A percentile compares a stretch with the other conserved stretches of the same genome.
phyloP scores from a whole-genome alignment of 805 yeast genomes.

The Saccharomycodes ludwigii region DNA sequence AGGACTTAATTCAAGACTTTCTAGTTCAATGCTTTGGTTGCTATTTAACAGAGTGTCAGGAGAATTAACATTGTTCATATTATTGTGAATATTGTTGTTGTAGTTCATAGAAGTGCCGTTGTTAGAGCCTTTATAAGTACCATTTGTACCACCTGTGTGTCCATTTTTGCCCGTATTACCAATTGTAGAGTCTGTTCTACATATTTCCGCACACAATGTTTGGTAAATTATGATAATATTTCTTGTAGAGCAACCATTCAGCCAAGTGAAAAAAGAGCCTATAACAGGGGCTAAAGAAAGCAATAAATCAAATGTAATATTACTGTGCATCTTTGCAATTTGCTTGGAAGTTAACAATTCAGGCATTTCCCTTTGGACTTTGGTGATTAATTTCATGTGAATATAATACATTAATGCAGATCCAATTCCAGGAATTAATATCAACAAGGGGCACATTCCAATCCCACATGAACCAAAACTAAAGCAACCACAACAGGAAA shows the following conservation, averaged over 20 bases:
- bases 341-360: conserved; percentile 41
- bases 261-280: conserved; percentile 69
- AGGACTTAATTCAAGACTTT: no score
- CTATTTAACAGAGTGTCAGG: no score
- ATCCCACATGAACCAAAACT: conserved; percentile 57
- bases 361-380: conserved; percentile 3
- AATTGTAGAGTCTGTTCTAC: no score
- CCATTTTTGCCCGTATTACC: background rate
- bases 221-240: conserved; percentile 70
- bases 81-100: no score
- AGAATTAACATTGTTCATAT: no score
- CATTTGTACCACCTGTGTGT: background rate
- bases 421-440: conserved; percentile 73
- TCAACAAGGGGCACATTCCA: conserved; percentile 66
- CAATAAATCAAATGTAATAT: conserved; percentile 61
- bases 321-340: conserved; percentile 60
- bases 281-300: conserved; percentile 70
- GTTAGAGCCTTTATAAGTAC: conserved; percentile 1
- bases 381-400: conserved; percentile 52
- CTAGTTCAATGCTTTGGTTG: no score
- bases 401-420: conserved; percentile 70
- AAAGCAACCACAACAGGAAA: conserved; percentile 47
- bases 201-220: conserved; percentile 15
- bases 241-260: conserved; percentile 77
- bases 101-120: no score